Conservation (phyloP, 805 yeast species). For the Wickerhamiella siamensis region DNA sequence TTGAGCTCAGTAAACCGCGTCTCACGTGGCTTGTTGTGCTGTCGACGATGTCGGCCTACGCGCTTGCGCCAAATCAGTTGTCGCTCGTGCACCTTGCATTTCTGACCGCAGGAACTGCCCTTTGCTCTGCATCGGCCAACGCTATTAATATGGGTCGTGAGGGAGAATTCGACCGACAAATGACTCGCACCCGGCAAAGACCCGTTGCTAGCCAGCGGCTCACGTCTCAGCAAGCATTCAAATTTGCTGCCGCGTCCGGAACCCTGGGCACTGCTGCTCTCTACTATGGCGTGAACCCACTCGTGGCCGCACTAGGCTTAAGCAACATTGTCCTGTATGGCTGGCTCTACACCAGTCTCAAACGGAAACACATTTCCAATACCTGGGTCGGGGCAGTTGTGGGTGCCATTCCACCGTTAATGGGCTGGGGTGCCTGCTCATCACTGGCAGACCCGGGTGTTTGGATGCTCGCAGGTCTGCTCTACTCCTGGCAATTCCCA, state of each 20-base stretch:
- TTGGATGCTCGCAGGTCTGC: conserved; percentile 79
- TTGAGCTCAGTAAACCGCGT: conserved; percentile 81
- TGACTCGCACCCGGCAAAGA: conserved; percentile 77
- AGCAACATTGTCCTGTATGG: conserved; percentile 70
- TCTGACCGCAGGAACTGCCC: conserved; percentile 70
- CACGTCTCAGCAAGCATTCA: conserved; percentile 60
- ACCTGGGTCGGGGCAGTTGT: conserved; percentile 99
- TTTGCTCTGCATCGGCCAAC: conserved; percentile 88
- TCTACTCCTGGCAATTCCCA: conserved; percentile 98
- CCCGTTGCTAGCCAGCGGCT: conserved; percentile 82
- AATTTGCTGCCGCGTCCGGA: conserved; percentile 68
- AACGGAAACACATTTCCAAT: conserved; percentile 68
- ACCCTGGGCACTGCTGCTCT: conserved; percentile 52
- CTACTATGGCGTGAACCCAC: conserved; percentile 69
- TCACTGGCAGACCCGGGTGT: conserved; percentile 70
- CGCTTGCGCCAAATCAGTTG: conserved; percentile 73
- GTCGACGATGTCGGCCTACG: conserved; percentile 87
- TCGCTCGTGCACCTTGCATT: conserved; percentile 55
- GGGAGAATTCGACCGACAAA: conserved; percentile 71
- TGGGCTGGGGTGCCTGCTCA: conserved; percentile 95
- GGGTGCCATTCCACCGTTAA: conserved; percentile 94
- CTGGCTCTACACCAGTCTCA: conserved; percentile 83
- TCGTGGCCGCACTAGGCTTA: conserved; percentile 70
- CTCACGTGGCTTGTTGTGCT: conserved; percentile 76
- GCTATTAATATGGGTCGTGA: conserved; percentile 96